A percentile compares a stretch with the other conserved stretches of the same genome.
Conservation (phyloP, 1,284 basidiomycete species). For the Omphalotus olearius region DNA sequence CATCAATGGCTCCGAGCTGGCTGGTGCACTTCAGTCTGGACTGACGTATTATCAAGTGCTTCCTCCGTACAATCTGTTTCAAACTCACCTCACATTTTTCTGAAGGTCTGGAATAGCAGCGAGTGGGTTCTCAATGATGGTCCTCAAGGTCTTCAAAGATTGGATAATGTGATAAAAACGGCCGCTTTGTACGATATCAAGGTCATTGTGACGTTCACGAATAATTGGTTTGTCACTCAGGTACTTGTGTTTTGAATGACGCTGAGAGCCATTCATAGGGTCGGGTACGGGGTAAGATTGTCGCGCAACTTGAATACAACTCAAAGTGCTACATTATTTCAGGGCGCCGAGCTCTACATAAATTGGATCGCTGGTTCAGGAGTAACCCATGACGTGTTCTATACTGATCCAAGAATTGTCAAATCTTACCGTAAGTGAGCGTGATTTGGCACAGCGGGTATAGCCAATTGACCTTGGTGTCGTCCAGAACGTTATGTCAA, state of each 20-base stretch:
- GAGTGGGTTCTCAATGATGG: conserved; percentile 47
- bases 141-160: conserved; percentile 46
- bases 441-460: too few species aligned
- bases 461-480: neutral
- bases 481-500: conserved; percentile 47
- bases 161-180: conserved; percentile 47
- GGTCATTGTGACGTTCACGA: conserved; percentile 49
- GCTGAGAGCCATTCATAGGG: conserved; percentile 20
- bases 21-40: conserved; percentile 34
- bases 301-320: too few species aligned
- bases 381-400: conserved; percentile 48
- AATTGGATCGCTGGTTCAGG: conserved; percentile 44
- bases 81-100: neutral
- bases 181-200: conserved; percentile 49
- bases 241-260: neutral
- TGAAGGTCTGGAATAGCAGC: conserved; percentile 44
- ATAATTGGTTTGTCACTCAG: conserved; percentile 40
- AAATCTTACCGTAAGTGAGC: conserved; percentile 43
- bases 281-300: conserved; percentile 33
- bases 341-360: conserved; percentile 48
- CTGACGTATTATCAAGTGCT: conserved; percentile 51
- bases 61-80: neutral
- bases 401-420: conserved; percentile 42
- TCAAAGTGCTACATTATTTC: neutral
- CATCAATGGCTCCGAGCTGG: conserved; percentile 41